Base-by-base conservation (phyloP, 1,284 basidiomycete genomes). In the Inonotus obliquus region DNA sequence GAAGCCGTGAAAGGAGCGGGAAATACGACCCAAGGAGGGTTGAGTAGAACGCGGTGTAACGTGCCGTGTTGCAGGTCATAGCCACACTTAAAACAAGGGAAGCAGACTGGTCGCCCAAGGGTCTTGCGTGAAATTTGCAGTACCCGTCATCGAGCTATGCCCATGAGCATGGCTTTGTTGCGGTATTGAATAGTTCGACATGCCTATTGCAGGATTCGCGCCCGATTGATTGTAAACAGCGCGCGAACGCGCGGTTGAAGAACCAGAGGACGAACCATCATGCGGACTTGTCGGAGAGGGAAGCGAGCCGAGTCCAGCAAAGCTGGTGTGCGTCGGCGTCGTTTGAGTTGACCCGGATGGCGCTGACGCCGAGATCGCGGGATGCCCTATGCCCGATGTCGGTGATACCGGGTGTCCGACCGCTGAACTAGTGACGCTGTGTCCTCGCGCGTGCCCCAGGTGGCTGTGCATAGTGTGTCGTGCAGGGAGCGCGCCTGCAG, bases 81-180 rank as follows among this genome's bases (percentile, higher is more conserved):
- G 19, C 9, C 4, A 1, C 51, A 35, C 32, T 59, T 61, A 68
- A 48, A 68, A 68, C 51, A 68, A 63, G n/a, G 58, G 58, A 2
- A 59, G 52, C 11, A 59, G 52, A 29, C 51, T 59, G 2, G 49
- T 59, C 48, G 58, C 53, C 58, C 58, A 59, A 21, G 58, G 58
- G 35, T 59, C 58, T 27, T 52, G 51, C 27, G 25, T 27, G 27
- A 52, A 52, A 35, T 29, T 41, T 17, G 41, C 47, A 23, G 51
- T 41, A 14, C 58, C 58, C 32, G 53, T 53, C 51, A 52, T 32
- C 7, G 51, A 52, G 11, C 49, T 37, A 29, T 41, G 29, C 45
- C 49, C 58, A 21, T 29, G 35, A 29, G 32, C 35, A 37, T 29
- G 37, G 6, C 58, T 49, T 32, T 54, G 49, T 19, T 53, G 48